A percentile compares a stretch with the other conserved stretches of the same genome.
phyloP scores from a whole-genome alignment of 1,284 basidiomycete genomes.

The Ustilago shanxiensis region DNA sequence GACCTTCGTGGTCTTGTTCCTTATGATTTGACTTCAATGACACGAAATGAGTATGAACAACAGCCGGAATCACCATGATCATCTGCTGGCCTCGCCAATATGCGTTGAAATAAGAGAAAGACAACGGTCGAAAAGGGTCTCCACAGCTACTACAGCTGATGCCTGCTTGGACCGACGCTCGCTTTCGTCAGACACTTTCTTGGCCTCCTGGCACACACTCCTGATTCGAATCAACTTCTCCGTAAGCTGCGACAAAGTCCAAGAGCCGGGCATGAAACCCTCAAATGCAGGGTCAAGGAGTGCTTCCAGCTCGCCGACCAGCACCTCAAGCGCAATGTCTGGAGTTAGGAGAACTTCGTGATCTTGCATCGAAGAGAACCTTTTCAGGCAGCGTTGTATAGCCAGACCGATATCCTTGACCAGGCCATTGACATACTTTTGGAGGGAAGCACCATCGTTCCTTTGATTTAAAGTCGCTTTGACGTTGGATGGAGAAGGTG shows the following conservation, averaged over 20 bases:
- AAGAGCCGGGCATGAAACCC: neutral
- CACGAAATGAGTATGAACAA: no score
- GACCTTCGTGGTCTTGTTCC: no score
- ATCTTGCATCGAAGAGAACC: neutral
- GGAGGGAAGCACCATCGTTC: neutral
- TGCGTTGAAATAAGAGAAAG: slow-evolving; percentile 23
- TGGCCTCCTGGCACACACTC: slow-evolving; percentile 3
- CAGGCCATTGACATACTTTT: slow-evolving; percentile 1
- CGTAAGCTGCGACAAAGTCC: slow-evolving; percentile 11
- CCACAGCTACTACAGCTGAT: slow-evolving; percentile 2
- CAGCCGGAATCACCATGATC: no score
- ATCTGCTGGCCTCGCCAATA: neutral
- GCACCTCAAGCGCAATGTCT: neutral
- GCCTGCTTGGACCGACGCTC: neutral
- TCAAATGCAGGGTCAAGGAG: neutral
- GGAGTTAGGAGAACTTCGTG: neutral
- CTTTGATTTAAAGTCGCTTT: neutral
- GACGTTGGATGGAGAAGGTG: no score
- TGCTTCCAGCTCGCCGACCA: slow-evolving; percentile 7
- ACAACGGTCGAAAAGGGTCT: slow-evolving; percentile 26
- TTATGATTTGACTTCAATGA: no score
- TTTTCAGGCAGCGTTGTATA: slow-evolving; percentile 8
- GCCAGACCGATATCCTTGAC: slow-evolving; percentile 8
- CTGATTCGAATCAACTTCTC: slow-evolving; percentile 16
- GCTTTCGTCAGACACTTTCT: neutral